Evolutionary conservation across 2,329 filamentous ascomycete genomes (phyloP), one percentile per base, ranked within the genome.

Genomic region (Raffaelea arxii): DNA sequence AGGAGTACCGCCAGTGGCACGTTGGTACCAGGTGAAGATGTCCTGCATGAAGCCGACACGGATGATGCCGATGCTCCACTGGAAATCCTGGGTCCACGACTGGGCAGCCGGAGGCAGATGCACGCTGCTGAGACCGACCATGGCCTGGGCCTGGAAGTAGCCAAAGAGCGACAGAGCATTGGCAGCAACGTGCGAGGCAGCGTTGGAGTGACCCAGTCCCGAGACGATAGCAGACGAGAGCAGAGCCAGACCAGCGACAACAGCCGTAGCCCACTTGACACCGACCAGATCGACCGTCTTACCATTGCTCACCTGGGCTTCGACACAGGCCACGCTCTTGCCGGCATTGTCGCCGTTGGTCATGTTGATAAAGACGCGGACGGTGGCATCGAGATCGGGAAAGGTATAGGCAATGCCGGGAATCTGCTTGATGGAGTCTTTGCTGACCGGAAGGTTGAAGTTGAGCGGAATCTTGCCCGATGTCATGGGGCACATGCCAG

Each of bases 31-130:
- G 25, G 86, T 90, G 47, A 85, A 82, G 58, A 92, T 82, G 19
- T 69, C 71, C 64, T 94, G 85, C 62, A 94, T 72, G 64, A 92
- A 92, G 27, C 71, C 68, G 45, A 92, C 75, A 44, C 78, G 78
- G 61, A 94, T 91, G 55, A 94, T 86, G 56, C 87, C 87, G 85
- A 94, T 89, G 58, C 80, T 87, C 87, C 87, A 94, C 62, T 89
- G 82, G 70, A 94, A 92, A 64, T 92, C 89, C 66, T 92, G 87
- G 1, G 86, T 92, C 87, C 87, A 94, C 0, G 86, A 77, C 56
- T 84, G 75, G 44, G 90, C 87, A 49, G 91, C 85, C 0, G 87
- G 87, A 3, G 87, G 87, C 43, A 91, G 73, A 30, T 74, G 71
- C 16, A 92, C 81, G 25, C 82, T 74, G 38, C 80, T 83, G 69